phyloP scores from a whole-genome alignment of 768 basidiomycete genomes.

The Kwoniella sp. region DNA sequence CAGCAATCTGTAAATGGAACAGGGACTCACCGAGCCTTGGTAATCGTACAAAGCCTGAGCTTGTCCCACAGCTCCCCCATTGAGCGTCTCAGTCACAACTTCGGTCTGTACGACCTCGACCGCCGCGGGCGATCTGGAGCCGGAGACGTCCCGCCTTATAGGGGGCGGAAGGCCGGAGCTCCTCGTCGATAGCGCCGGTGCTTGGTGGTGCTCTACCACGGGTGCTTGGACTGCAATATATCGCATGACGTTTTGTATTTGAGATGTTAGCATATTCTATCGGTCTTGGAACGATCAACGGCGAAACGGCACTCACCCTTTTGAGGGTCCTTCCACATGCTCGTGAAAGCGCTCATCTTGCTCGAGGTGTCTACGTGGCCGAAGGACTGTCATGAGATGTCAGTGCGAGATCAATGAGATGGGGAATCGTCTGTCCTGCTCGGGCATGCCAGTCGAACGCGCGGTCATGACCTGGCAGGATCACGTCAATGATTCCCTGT shows the following conservation, averaged over 20 bases:
- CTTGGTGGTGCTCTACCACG: constrained; percentile 21
- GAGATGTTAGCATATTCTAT: not conserved
- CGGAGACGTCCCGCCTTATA: constrained; percentile 20
- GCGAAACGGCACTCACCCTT: constrained; percentile 25
- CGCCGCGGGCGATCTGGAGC: constrained; percentile 10
- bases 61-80: constrained; percentile 27
- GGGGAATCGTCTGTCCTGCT: too few species aligned
- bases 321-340: constrained; percentile 45
- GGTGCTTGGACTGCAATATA: constrained; percentile 9
- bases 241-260: not conserved
- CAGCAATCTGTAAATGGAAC: not conserved
- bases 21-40: constrained; percentile 31
- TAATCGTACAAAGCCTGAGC: constrained; percentile 49
- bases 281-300: not conserved
- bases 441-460: too few species aligned
- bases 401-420: not conserved
- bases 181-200: constrained; percentile 21
- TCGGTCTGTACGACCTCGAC: constrained; percentile 10
- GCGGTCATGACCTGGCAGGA: too few species aligned
- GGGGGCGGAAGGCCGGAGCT: constrained; percentile 33
- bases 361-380: constrained; percentile 40
- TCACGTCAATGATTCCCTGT: too few species aligned
- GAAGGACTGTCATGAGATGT: constrained; percentile 21
- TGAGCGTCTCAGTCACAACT: not conserved
- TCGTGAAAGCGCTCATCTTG: constrained; percentile 38